Evolutionary conservation across 2,329 filamentous ascomycete species (phyloP).

Genomic region (Exutisphaerella laricina): DNA sequence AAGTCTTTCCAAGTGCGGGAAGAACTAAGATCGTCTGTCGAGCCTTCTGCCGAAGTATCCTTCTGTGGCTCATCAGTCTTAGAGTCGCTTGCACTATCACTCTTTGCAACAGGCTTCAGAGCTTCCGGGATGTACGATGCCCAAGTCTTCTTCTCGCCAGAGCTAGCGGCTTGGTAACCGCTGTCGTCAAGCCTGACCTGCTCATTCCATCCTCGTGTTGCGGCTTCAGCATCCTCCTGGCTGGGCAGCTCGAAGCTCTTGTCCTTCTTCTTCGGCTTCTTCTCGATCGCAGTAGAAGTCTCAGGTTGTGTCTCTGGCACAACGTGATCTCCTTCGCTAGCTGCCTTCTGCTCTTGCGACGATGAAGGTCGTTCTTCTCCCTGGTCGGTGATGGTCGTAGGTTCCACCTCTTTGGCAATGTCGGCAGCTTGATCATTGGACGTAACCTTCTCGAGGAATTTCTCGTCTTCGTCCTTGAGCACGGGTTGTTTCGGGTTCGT

Average conservation of each 20-base stretch:
- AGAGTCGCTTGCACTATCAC: constrained; percentile 3
- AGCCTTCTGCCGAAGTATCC: background rate
- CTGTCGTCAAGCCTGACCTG: constrained; percentile 17
- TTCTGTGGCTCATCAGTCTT: constrained; percentile 4
- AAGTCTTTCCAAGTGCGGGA: constrained; percentile 31
- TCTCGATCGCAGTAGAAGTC: constrained; percentile 16
- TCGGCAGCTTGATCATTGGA: constrained; percentile 23
- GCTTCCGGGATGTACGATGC: constrained; percentile 30
- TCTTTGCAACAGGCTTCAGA: constrained; percentile 9
- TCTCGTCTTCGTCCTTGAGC: constrained; percentile 57
- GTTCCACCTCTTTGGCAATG: constrained; percentile 8
- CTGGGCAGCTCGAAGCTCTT: constrained; percentile 31
- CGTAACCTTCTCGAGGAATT: constrained; percentile 44
- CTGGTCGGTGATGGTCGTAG: constrained; percentile 22
- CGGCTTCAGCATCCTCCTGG: constrained; percentile 34
- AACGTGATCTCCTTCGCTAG: constrained; percentile 27
- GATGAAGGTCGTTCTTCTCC: constrained; percentile 23
- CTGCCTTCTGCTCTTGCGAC: constrained; percentile 21
- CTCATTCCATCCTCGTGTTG: constrained; percentile 25
- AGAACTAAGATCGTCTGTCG: constrained; percentile 1
- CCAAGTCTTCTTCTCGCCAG: constrained; percentile 35
- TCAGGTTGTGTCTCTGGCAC: constrained; percentile 28
- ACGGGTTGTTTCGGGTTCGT: constrained; percentile 40
- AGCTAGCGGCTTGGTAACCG: constrained; percentile 22
- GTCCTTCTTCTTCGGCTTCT: constrained; percentile 27